These are phyloP conservation scores for Curvularia sp. DNA, from an alignment of 2,329 filamentous ascomycete species.

Conservation along the genomic window DNA sequence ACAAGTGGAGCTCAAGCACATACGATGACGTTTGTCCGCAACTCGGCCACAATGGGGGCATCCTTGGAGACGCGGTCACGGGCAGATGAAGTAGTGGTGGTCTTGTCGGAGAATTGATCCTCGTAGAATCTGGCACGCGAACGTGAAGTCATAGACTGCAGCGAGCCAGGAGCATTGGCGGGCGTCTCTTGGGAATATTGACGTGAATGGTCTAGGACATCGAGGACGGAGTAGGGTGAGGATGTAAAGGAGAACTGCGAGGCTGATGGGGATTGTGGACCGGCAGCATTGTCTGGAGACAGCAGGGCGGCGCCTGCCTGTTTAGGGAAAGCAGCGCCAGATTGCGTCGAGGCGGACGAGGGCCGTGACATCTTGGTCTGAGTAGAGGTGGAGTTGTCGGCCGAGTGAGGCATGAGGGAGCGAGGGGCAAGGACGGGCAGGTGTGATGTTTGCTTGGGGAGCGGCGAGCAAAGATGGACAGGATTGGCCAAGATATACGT, in stretches of 20 bases:
- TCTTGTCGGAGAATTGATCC: slow-evolving; percentile 50
- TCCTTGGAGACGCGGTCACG: slow-evolving; percentile 55
- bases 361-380: slow-evolving; percentile 47
- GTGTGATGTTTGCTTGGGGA: slow-evolving; percentile 33
- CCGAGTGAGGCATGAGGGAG: slow-evolving; percentile 47
- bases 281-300: slow-evolving; percentile 35
- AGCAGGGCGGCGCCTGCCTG: slow-evolving; percentile 44
- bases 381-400: slow-evolving; percentile 42
- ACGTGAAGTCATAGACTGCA: slow-evolving; percentile 26
- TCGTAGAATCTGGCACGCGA: slow-evolving; percentile 50
- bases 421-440: slow-evolving; percentile 10
- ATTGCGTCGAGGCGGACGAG: slow-evolving; percentile 46
- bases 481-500: slow-evolving; percentile 42
- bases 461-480: slow-evolving; percentile 31
- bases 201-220: slow-evolving; percentile 24
- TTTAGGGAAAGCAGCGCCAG: slow-evolving; percentile 45
- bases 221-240: slow-evolving; percentile 41
- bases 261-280: slow-evolving; percentile 46
- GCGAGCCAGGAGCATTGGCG: slow-evolving; percentile 27
- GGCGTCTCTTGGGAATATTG: slow-evolving; percentile 30
- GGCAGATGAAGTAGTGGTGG: slow-evolving; percentile 42
- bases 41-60: slow-evolving; percentile 57
- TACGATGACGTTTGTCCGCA: slow-evolving; percentile 62
- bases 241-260: slow-evolving; percentile 51
- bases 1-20: slow-evolving; percentile 34